Conservation (phyloP, 2,329 filamentous ascomycete species). For the Nigrograna mackinnonii region DNA sequence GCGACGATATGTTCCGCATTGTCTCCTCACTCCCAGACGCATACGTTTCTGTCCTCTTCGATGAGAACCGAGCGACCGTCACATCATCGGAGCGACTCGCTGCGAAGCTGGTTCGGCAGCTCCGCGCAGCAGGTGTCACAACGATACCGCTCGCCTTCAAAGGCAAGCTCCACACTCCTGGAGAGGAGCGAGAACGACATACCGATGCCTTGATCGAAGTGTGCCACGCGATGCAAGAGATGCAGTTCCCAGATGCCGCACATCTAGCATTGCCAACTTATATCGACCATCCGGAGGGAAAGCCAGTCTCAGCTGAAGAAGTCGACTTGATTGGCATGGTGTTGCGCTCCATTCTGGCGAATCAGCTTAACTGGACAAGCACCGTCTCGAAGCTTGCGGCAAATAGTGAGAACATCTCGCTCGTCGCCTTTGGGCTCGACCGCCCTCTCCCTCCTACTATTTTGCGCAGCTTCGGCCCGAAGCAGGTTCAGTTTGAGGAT, state of each 20-base stretch:
- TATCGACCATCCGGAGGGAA: constrained; percentile 15
- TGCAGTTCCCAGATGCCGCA: constrained; percentile 13
- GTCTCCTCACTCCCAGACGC: constrained; percentile 2
- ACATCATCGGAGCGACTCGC: constrained; percentile 4
- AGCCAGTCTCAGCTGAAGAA: constrained; percentile 14
- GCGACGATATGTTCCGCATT: neutral
- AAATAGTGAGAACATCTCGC: constrained; percentile 1
- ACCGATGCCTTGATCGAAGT: constrained; percentile 2
- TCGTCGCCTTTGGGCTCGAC: constrained; percentile 44
- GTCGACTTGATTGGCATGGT: constrained; percentile 33
- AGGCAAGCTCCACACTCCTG: constrained; percentile 2
- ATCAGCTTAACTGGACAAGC: constrained; percentile 40
- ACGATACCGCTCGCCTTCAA: constrained; percentile 4
- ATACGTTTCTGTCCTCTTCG: constrained; percentile 8
- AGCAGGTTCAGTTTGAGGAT: constrained; percentile 6
- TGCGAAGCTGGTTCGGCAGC: constrained; percentile 1
- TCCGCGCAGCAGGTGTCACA: constrained; percentile 5
- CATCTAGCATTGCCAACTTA: constrained; percentile 26
- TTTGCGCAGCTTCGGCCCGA: constrained; percentile 22
- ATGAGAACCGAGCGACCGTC: constrained; percentile 7
- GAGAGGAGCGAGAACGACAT: neutral
- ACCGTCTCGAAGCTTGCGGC: constrained; percentile 22
- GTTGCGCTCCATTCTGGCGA: constrained; percentile 36
- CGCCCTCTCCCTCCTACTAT: constrained; percentile 39
- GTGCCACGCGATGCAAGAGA: constrained; percentile 3